Evolutionary conservation across 768 basidiomycete species (phyloP).

Genomic region (Pholiota molesta): DNA sequence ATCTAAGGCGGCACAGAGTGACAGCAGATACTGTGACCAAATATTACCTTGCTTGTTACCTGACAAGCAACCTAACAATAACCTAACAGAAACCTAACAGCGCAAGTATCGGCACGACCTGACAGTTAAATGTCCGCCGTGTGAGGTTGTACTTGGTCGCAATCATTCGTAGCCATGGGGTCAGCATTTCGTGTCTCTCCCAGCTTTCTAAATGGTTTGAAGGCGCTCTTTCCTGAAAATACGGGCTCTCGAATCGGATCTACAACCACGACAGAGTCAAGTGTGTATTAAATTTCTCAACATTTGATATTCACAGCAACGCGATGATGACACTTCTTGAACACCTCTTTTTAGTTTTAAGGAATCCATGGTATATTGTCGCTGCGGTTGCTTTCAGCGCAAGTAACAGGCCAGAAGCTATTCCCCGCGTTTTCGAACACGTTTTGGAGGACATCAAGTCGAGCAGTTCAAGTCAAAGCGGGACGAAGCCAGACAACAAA

Average conservation of each 20-base stretch:
- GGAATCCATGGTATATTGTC: slow-evolving; percentile 63
- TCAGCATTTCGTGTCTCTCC: slow-evolving; percentile 36
- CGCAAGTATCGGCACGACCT: no score
- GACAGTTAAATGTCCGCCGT: no score
- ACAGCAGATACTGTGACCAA: no score
- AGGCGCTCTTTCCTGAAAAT: slow-evolving; percentile 46
- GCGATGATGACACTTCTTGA: no score
- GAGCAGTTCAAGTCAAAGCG: slow-evolving; percentile 2
- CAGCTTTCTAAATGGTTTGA: slow-evolving; percentile 46
- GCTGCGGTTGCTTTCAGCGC: slow-evolving; percentile 60
- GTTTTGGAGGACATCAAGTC: slow-evolving; percentile 47
- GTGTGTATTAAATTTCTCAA: slow-evolving; percentile 17
- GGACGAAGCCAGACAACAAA: slow-evolving; percentile 28
- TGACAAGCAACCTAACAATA: no score
- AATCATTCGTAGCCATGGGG: not conserved
- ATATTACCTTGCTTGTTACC: no score
- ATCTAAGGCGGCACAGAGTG: no score
- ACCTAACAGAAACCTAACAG: no score
- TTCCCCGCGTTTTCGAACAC: slow-evolving; percentile 55
- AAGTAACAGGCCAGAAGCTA: slow-evolving; percentile 60
- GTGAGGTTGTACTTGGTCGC: not conserved
- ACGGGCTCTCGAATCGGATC: not conserved
- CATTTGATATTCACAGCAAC: not conserved
- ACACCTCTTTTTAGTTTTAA: slow-evolving; percentile 10
- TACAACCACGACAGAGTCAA: not conserved